phyloP scores from a whole-genome alignment of 177 flowering plant genomes.

The Vitis hybrid region DNA sequence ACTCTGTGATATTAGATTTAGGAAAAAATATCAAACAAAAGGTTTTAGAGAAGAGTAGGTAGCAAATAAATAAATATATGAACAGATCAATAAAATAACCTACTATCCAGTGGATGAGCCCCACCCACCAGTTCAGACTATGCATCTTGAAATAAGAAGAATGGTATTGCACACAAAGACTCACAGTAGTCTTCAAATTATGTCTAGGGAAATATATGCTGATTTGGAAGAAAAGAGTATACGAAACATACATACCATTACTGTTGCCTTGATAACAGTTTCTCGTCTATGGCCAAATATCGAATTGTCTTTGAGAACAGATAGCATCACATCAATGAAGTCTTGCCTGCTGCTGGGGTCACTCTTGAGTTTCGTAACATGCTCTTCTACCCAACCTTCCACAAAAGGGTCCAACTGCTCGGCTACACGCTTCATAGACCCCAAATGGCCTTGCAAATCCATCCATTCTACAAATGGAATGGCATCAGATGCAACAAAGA shows the following conservation, averaged over 20 bases:
- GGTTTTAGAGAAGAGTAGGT: no score
- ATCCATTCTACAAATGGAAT: constrained; percentile 29
- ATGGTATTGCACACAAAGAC: no score
- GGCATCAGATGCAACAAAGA: constrained; percentile 22
- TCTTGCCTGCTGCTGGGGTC: constrained; percentile 15
- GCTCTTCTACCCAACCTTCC: constrained; percentile 36
- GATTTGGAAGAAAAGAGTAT: no score
- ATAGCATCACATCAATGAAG: constrained; percentile 40
- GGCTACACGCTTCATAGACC: constrained; percentile 23
- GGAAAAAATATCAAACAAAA: no score
- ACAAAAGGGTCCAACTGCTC: constrained; percentile 26
- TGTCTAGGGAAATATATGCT: no score
- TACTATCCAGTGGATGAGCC: no score
- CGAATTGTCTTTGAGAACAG: constrained; percentile 11
- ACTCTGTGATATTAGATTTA: background rate
- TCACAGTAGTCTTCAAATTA: no score
- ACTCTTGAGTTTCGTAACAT: constrained; percentile 2
- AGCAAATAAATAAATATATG: no score
- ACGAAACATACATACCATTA: background rate
- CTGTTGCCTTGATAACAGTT: constrained; percentile 6
- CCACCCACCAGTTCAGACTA: no score
- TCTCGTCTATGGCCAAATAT: background rate
- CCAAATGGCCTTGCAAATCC: constrained; percentile 24
- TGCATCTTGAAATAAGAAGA: no score
- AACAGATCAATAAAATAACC: no score